Base-by-base conservation (phyloP, 805 yeast species). In the Candida coquimbonensis region DNA sequence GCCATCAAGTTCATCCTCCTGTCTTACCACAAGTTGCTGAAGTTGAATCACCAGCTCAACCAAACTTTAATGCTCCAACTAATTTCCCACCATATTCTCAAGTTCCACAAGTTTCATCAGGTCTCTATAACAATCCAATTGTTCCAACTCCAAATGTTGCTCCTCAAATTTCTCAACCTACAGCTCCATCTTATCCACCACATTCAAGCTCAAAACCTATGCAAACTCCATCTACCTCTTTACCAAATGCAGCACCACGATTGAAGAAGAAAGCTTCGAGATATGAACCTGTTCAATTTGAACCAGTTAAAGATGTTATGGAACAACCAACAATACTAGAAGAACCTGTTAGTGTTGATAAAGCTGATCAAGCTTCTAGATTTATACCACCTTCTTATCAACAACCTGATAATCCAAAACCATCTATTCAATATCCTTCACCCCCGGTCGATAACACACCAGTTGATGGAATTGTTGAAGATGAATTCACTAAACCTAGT, bases 241-340 rank as follows among this genome's bases (percentile, higher is more conserved):
- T 33, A 13, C 16, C 36, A 16, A 17, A 19, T 33, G 25, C 24
- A 16, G 14, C 24, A 17, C 13, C 7, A 17, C 19, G 12, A 9
- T 14, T 19, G 7, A 35, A 35, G 17, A 19, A 12, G 17, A 35
- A 19, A 11, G 37, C 8, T 4, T 19, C 48, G 3, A 45, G 48
- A 40, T 45, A 45, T 38, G 42, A 39, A 2, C 39, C 39, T 9
- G n/a, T 38, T n/a, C 32, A 17, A 32, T 32, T 36, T 16, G 34
- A 31, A 27, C 40, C 38, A 14, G 14, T 21, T 21, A 35, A 17
- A 35, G 37, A 35, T 35, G 36, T 8, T 3, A 16, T 19, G 16
- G 19, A 4, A 6, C 24, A 21, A 33, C 14, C 25, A 12, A 19
- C 7, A 5, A 17, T 21, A 19, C 6, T 1, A 11, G 26, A 26